phyloP scores from a whole-genome alignment of 2,329 filamentous ascomycete genomes.

The Leptographium procerum region DNA sequence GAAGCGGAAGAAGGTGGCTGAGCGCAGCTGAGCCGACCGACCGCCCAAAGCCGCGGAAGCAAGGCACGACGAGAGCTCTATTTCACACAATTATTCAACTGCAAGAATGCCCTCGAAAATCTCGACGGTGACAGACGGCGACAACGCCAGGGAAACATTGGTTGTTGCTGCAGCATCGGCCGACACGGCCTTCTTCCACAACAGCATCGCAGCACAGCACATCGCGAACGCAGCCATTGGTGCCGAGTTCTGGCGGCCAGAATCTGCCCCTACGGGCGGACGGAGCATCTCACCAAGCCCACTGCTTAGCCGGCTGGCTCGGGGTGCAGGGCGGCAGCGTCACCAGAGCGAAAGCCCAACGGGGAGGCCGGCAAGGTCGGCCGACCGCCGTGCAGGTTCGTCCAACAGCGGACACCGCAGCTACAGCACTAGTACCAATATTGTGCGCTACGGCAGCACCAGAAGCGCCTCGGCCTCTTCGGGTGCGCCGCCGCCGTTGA shows the following conservation, averaged over 20 bases:
- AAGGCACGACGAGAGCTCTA: no score
- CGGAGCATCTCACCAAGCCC: constrained; percentile 3
- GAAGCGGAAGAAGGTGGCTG: no score
- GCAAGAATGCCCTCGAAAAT: not conserved
- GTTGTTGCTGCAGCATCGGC: not conserved
- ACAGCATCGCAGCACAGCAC: not conserved
- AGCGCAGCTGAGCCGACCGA: no score
- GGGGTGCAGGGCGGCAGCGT: not conserved
- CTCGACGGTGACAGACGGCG: no score
- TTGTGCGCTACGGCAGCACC: constrained; percentile 7
- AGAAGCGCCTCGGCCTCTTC: constrained; percentile 14
- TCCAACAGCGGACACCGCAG: constrained; percentile 2
- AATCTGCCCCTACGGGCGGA: not conserved
- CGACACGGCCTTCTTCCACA: not conserved
- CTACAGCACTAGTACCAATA: constrained; percentile 9
- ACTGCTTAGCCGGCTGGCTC: constrained; percentile 8
- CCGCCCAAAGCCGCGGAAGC: no score
- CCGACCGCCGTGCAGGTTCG: not conserved
- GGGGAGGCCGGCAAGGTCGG: not conserved
- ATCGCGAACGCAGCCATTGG: not conserved
- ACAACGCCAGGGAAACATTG: not conserved
- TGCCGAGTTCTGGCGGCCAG: not conserved
- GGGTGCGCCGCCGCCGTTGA: constrained; percentile 20
- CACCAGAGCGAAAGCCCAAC: not conserved
- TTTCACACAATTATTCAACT: no score